These are phyloP conservation scores for Phytopythium litorale DNA, from an alignment of 352 stramenopile species.

Conservation along the genomic window DNA sequence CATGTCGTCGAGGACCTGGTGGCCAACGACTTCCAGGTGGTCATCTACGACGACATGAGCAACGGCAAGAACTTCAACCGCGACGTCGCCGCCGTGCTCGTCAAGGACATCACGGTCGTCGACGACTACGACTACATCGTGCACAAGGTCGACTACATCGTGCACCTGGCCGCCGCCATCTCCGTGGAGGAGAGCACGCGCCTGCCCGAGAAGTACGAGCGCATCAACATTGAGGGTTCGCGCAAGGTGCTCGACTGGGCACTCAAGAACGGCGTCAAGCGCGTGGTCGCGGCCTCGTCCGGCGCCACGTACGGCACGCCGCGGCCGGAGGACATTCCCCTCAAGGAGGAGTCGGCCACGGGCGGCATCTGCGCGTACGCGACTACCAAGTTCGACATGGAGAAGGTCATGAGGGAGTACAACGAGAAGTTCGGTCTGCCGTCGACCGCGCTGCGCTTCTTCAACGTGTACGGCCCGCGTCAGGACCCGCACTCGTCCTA, in stretches of 20 bases:
- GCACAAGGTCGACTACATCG: slow-evolving; percentile 82
- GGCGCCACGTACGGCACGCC: slow-evolving; percentile 74
- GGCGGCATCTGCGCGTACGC: slow-evolving; percentile 81
- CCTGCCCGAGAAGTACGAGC: slow-evolving; percentile 83
- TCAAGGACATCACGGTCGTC: slow-evolving; percentile 84
- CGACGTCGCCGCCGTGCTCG: slow-evolving; percentile 56
- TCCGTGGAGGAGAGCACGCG: slow-evolving; percentile 84
- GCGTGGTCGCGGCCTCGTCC: slow-evolving; percentile 75
- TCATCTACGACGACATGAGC: slow-evolving; percentile 88
- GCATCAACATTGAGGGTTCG: slow-evolving; percentile 80
- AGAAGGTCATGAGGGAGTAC: slow-evolving; percentile 72
- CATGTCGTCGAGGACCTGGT: slow-evolving; percentile 82
- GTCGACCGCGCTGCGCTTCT: slow-evolving; percentile 78
- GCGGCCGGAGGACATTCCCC: slow-evolving; percentile 55
- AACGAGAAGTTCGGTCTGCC: slow-evolving; percentile 64
- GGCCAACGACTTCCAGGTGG: slow-evolving; percentile 66
- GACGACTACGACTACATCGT: slow-evolving; percentile 79
- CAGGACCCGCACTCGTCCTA: slow-evolving; percentile 83
- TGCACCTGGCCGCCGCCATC: slow-evolving; percentile 80
- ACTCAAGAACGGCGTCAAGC: slow-evolving; percentile 66
- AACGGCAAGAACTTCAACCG: slow-evolving; percentile 87
- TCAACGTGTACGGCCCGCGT: slow-evolving; percentile 82
- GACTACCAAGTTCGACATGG: slow-evolving; percentile 85
- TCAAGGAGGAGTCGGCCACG: slow-evolving; percentile 68
- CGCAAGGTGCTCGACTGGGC: slow-evolving; percentile 82